Percentiles rank a stretch among this genome's conserved stretches.
These are phyloP conservation scores for Hamigera avellanea DNA, from an alignment of 495 filamentous ascomycete species.

Conservation along the genomic window DNA sequence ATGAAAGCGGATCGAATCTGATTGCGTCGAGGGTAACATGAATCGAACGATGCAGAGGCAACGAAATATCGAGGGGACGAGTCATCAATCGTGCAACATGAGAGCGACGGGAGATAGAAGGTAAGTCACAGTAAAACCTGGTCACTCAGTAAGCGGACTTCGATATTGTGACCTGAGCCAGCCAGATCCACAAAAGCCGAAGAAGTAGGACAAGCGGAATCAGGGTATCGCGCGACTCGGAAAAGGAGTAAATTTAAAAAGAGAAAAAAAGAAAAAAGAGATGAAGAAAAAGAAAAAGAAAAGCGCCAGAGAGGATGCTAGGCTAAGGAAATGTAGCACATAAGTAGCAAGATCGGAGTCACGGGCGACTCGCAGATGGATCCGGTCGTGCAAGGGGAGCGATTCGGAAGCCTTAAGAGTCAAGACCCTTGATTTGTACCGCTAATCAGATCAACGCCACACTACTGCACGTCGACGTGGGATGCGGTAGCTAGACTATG, in stretches of 20 bases:
- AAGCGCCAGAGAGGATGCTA: conserved; percentile 1
- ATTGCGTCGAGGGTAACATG: neutral
- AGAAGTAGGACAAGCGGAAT: conserved; percentile 9
- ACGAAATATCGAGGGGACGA: neutral
- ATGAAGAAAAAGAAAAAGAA: conserved; percentile 1
- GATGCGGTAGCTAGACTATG: conserved; percentile 9
- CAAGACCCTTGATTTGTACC: conserved; percentile 6
- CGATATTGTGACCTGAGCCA: conserved; percentile 62
- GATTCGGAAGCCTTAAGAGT: conserved; percentile 1
- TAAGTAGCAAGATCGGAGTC: neutral
- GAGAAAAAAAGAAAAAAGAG: conserved; percentile 4
- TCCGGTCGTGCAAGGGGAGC: conserved; percentile 9
- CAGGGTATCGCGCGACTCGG: conserved; percentile 10
- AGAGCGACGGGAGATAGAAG: conserved; percentile 7
- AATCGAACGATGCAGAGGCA: neutral
- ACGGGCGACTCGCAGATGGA: neutral
- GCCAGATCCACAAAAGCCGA: conserved; percentile 44
- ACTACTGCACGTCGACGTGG: conserved; percentile 27
- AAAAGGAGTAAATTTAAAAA: conserved; percentile 1
- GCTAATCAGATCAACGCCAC: conserved; percentile 22
- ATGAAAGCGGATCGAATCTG: conserved; percentile 1
- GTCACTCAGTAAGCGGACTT: conserved; percentile 36
- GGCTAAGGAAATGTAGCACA: too few relatives aligned
- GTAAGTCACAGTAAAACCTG: neutral
- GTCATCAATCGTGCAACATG: conserved; percentile 12